Percentiles rank a stretch among this genome's conserved stretches.
These are phyloP conservation scores for Nannochloris sp. DNA, from an alignment of 139 green algal genomes.

Conservation along the genomic window DNA sequence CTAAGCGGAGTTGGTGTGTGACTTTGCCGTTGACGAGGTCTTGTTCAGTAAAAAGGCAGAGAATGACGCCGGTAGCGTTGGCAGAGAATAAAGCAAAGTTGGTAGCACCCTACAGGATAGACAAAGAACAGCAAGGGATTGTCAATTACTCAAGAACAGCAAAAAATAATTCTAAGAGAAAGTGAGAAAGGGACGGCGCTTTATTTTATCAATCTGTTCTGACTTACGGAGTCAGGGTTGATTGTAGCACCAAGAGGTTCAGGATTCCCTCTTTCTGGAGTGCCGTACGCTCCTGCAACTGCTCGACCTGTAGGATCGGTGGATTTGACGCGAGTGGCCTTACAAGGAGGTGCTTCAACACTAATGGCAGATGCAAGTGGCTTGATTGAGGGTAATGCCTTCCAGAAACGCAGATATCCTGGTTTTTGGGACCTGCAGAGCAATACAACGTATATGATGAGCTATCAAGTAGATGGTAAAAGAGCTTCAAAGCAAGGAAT, in stretches of 20 bases:
- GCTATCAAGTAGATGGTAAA: no score
- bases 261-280: conserved; percentile 25
- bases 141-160: background rate
- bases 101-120: conserved; percentile 54
- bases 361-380: no score
- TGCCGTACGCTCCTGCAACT: conserved; percentile 4
- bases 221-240: conserved; percentile 23
- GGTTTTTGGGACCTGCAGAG: no score
- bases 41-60: conserved; percentile 78
- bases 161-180: no score
- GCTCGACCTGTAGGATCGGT: conserved; percentile 20
- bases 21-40: conserved; percentile 56
- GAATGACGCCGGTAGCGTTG: conserved; percentile 48
- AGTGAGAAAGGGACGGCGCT: background rate
- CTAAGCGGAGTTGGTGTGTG: conserved; percentile 63
- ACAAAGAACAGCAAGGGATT: background rate
- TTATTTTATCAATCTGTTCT: no score
- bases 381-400: no score
- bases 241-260: conserved; percentile 34
- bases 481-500: no score
- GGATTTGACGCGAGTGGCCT: background rate
- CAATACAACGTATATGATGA: no score
- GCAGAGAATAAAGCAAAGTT: conserved; percentile 82
- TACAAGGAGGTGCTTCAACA: no score
- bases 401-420: no score